A percentile compares a stretch with the other conserved stretches of the same genome.
Evolutionary conservation across 352 stramenopile species (phyloP).

Genomic region (Phytopythium sindhum): DNA sequence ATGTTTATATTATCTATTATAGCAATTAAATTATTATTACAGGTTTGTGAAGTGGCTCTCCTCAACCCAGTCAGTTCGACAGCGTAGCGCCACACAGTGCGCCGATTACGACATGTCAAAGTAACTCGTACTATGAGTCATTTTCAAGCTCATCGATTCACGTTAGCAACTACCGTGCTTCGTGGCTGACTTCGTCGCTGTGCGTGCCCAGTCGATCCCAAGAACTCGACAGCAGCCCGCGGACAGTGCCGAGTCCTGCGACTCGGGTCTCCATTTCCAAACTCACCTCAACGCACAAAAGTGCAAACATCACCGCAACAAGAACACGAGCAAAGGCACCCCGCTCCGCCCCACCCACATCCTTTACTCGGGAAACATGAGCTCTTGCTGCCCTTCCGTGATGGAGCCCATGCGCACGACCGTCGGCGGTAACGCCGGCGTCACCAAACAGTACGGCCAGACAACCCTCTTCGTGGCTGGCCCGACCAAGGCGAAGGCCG

Average conservation of each 20-base stretch:
- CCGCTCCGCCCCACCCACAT: too few relatives aligned
- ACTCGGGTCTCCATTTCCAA: constrained; percentile 22
- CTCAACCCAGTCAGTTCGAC: not conserved
- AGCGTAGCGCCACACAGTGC: too few relatives aligned
- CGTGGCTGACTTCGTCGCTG: not conserved
- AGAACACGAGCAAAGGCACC: too few relatives aligned
- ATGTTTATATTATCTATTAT: not conserved
- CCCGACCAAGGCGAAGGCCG: constrained; percentile 14
- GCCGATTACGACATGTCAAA: not conserved
- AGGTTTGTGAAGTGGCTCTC: not conserved
- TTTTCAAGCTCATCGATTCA: too few relatives aligned
- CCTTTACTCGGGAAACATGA: too few relatives aligned
- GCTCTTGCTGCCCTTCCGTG: constrained; percentile 38
- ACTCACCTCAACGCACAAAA: too few relatives aligned
- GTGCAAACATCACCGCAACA: too few relatives aligned
- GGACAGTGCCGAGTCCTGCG: not conserved
- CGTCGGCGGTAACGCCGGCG: not conserved
- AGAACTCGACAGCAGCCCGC: too few relatives aligned
- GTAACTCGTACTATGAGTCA: too few relatives aligned
- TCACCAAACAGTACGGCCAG: constrained; percentile 2
- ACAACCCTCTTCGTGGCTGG: constrained; percentile 29
- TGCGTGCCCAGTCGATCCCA: not conserved
- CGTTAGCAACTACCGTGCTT: not conserved
- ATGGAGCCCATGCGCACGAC: constrained; percentile 17
- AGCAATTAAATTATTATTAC: not conserved